These are phyloP conservation scores for Claviceps capensis DNA, from an alignment of 2,329 filamentous ascomycete genomes.

Conservation along the genomic window DNA sequence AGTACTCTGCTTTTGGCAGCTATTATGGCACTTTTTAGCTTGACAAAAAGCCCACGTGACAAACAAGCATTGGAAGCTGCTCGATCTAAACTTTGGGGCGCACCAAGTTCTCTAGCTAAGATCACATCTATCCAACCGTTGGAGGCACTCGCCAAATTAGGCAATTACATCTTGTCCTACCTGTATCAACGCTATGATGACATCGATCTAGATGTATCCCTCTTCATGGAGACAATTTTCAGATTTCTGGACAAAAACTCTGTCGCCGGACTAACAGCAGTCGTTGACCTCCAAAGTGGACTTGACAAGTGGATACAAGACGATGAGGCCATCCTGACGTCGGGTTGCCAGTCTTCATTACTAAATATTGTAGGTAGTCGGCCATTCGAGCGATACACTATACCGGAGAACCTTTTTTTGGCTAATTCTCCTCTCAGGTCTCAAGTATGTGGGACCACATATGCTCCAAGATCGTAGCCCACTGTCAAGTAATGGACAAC, in stretches of 20 bases:
- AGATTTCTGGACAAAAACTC: conserved; percentile 21
- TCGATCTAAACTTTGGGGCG: conserved; percentile 48
- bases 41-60: conserved; percentile 43
- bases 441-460: conserved; percentile 34
- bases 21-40: conserved; percentile 22
- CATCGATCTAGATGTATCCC: conserved; percentile 14
- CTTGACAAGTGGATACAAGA: conserved; percentile 53
- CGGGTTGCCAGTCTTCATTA: conserved; percentile 25
- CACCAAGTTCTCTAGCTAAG: conserved; percentile 14
- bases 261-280: conserved; percentile 24
- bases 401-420: not conserved
- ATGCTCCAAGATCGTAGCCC: conserved; percentile 24
- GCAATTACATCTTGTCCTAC: conserved; percentile 35
- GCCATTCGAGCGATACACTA: not conserved
- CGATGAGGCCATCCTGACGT: conserved; percentile 26
- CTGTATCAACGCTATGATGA: conserved; percentile 36
- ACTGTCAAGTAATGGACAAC: conserved; percentile 23
- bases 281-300: conserved; percentile 48
- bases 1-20: conserved; percentile 22
- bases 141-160: conserved; percentile 49
- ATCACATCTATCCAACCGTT: conserved; percentile 47
- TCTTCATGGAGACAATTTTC: conserved; percentile 13
- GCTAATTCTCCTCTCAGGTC: conserved; percentile 14
- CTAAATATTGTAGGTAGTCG: conserved; percentile 24
- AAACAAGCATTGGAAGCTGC: conserved; percentile 51